Base-by-base conservation (phyloP, 768 basidiomycete species). In the Calocybe gangraenosa region DNA sequence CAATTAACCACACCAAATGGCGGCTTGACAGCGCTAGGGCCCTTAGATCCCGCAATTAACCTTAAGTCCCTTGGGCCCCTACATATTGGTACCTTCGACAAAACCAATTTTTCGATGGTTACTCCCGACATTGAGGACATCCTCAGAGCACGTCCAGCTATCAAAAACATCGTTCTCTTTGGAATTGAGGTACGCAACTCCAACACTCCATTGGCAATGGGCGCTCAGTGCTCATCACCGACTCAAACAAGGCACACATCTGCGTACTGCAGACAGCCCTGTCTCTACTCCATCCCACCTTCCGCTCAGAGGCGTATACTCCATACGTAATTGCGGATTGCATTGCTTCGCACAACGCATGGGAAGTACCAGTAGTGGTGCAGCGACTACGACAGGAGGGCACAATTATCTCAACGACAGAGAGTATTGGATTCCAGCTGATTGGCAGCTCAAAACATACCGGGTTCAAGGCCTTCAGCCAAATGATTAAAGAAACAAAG, bases 51-150 rank as follows among this genome's bases (percentile, higher is more conserved):
- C 0, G 81, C 79, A 40, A 70, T 92, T 47, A 74, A 76, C 53
- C 62, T 75, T 47, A 55, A 63, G 11, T 68, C 75, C 23, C 72
- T 88, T 1, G 84, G 73, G 0, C 52, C 72, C 3, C 67, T 87
- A 20, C 71, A 78, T 48, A 62, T 84, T 25, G 84, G 74, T 32
- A 78, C 81, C 8, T 71, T 80, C 57, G 78, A 84, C 54, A 96
- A 96, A 62, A 80, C 82, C 0, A 74, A 78, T 42, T 96, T 97
- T 69, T 88, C 87, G 1, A 95, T 96, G 93, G 55, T 84, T 44
- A 83, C 81, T 0, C 76, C 84, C 5, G 79, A 88, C 25, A 76
- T 94, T 5, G 63, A 70, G 42, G 48, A 64, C 2, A 49, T 81
- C 7, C 67, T 95, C 42, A 58, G 61, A 17, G 53, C 70, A 4